Conservation (phyloP, 768 basidiomycete genomes). For the Tylopilus subfusipes region DNA sequence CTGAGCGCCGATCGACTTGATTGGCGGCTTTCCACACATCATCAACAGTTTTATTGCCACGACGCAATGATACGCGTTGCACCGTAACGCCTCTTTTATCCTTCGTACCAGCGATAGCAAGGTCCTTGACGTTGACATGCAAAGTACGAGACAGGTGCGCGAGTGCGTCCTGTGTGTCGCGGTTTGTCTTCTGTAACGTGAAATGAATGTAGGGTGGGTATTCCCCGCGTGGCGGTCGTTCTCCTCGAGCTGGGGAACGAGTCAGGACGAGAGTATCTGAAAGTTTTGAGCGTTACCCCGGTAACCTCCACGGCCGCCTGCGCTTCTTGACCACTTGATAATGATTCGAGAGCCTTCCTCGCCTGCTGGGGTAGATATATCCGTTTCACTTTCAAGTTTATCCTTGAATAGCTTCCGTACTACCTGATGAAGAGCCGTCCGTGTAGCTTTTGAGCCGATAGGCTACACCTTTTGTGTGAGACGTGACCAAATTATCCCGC, state of each 20-base stretch:
- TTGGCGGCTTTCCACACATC: conserved; percentile 85
- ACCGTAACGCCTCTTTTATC: conserved; percentile 97
- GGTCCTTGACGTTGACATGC: conserved; percentile 73
- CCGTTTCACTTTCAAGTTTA: conserved; percentile 82
- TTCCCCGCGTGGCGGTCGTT: conserved; percentile 53
- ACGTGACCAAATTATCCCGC: conserved; percentile 6
- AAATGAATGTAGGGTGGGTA: conserved; percentile 93
- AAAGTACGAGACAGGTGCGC: conserved; percentile 73
- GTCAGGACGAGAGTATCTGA: background rate
- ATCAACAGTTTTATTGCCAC: conserved; percentile 73
- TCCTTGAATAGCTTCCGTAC: conserved; percentile 80
- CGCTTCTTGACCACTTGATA: conserved; percentile 70
- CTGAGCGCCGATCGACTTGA: conserved; percentile 55
- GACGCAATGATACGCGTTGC: conserved; percentile 80
- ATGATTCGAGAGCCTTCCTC: conserved; percentile 75
- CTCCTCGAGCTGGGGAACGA: conserved; percentile 28
- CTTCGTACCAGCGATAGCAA: conserved; percentile 93
- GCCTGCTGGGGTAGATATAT: conserved; percentile 42
- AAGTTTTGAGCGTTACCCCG: conserved; percentile 24
- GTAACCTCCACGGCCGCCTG: conserved; percentile 44
- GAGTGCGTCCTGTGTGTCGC: conserved; percentile 95
- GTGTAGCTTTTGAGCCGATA: conserved; percentile 73
- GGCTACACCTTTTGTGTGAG: conserved; percentile 47
- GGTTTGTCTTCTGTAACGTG: conserved; percentile 94
- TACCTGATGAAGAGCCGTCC: conserved; percentile 78